phyloP scores from a whole-genome alignment of 164 flowering plant genomes.

The Umbilicus rupestris region DNA sequence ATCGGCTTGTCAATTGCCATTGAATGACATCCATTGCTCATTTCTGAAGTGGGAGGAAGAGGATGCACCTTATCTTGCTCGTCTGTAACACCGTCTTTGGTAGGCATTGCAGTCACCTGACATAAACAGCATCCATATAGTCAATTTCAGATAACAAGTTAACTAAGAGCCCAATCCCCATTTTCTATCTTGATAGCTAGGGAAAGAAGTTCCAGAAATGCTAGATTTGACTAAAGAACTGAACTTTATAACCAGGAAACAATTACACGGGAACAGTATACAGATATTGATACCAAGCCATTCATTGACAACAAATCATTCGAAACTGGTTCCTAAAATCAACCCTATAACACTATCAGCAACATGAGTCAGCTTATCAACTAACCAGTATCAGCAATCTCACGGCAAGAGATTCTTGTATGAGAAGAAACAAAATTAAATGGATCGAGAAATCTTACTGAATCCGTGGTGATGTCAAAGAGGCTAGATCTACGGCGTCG shows the following conservation, averaged over 20 bases:
- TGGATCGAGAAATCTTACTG: conserved; percentile 21
- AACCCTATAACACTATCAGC: too few species aligned
- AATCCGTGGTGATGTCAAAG: conserved; percentile 71
- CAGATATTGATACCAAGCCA: too few species aligned
- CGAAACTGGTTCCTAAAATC: too few species aligned
- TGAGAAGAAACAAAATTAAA: too few species aligned
- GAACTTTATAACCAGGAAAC: neutral
- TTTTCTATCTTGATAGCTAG: neutral
- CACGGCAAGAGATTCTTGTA: too few species aligned
- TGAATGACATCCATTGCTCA: conserved; percentile 16
- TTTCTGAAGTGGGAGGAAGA: conserved; percentile 14
- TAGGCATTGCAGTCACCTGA: conserved; percentile 31
- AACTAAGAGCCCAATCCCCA: conserved; percentile 3
- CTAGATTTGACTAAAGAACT: neutral
- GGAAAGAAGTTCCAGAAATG: neutral
- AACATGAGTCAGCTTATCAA: too few species aligned
- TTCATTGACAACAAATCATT: too few species aligned
- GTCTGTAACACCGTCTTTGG: conserved; percentile 24
- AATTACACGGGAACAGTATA: neutral
- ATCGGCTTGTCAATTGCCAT: conserved; percentile 21
- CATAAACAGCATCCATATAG: neutral
- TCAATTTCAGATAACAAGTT: neutral
- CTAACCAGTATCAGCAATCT: too few species aligned
- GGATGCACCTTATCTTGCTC: conserved; percentile 20
- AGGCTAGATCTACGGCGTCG: conserved; percentile 70